phyloP scores from a whole-genome alignment of 2,329 filamentous ascomycete species.

The Fusarium sp. region DNA sequence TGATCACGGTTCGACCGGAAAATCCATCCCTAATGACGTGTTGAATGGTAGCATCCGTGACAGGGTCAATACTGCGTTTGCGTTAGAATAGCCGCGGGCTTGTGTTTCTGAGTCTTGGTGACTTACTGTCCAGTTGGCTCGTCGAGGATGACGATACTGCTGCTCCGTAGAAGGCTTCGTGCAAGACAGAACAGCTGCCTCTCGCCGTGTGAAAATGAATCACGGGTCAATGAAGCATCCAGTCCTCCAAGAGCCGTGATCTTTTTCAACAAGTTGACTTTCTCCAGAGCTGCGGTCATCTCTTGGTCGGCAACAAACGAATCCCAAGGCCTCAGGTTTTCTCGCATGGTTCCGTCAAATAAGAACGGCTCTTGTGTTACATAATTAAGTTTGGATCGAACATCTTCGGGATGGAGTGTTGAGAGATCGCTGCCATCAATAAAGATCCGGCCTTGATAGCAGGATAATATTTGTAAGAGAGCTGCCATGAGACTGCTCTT shows the following conservation, averaged over 20 bases:
- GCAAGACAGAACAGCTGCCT: slow-evolving; percentile 2
- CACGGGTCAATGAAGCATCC: not conserved
- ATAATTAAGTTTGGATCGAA: slow-evolving; percentile 1
- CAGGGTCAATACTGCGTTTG: too few relatives aligned
- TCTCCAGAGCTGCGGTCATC: not conserved
- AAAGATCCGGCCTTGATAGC: slow-evolving; percentile 1
- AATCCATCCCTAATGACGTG: too few relatives aligned
- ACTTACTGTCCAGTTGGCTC: slow-evolving; percentile 8
- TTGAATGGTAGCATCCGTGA: too few relatives aligned
- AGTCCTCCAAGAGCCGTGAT: not conserved
- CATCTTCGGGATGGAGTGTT: not conserved
- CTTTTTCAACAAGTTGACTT: slow-evolving; percentile 1
- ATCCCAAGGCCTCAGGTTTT: not conserved
- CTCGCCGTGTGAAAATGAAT: not conserved
- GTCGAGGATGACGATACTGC: not conserved
- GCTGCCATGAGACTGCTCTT: slow-evolving; percentile 11
- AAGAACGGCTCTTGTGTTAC: slow-evolving; percentile 1
- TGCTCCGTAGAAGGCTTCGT: not conserved
- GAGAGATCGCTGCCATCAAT: not conserved
- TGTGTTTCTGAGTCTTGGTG: too few relatives aligned
- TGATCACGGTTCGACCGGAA: too few relatives aligned
- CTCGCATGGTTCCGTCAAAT: not conserved
- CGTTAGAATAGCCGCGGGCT: too few relatives aligned
- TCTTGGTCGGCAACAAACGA: not conserved
- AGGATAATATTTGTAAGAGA: not conserved